These are phyloP conservation scores for Cryptococcus sp. DNA, from an alignment of 1,284 basidiomycete species.

Conservation along the genomic window DNA sequence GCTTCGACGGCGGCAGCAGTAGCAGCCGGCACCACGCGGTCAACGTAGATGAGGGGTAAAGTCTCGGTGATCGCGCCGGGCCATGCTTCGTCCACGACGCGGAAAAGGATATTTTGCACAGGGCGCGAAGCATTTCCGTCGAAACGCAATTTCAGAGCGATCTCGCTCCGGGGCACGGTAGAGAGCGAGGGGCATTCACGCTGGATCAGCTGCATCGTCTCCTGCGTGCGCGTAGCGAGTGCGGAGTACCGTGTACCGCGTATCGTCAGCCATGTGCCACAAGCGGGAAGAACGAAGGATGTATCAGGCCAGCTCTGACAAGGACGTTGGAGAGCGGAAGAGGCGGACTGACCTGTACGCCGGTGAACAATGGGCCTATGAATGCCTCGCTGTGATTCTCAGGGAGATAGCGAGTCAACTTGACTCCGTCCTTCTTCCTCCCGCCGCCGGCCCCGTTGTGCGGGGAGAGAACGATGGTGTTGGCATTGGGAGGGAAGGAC, in stretches of 20 bases:
- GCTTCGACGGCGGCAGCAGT: neutral
- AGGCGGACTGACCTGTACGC: conserved; percentile 16
- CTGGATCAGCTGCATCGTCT: conserved; percentile 20
- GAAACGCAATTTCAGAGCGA: conserved; percentile 86
- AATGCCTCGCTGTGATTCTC: neutral
- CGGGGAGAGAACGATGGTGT: neutral
- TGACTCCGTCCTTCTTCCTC: neutral
- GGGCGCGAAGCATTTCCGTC: conserved; percentile 56
- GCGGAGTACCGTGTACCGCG: neutral
- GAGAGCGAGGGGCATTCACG: conserved; percentile 32
- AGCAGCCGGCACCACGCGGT: neutral
- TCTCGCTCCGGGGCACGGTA: conserved; percentile 74
- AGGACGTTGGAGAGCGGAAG: neutral
- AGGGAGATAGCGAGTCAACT: neutral
- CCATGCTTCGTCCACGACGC: conserved; percentile 26
- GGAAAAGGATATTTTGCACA: conserved; percentile 21
- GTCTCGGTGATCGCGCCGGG: conserved; percentile 19
- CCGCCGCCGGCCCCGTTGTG: neutral
- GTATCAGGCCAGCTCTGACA: neutral
- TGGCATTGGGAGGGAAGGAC: neutral
- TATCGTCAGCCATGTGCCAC: no score
- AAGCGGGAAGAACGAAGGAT: neutral
- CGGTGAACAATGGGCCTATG: neutral
- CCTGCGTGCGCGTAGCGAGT: conserved; percentile 10
- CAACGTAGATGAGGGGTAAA: conserved; percentile 24